Percentiles rank a stretch among this genome's conserved stretches.
Evolutionary conservation across 1,284 basidiomycete species (phyloP).

Genomic region (Moesziomyces antarcticus): DNA sequence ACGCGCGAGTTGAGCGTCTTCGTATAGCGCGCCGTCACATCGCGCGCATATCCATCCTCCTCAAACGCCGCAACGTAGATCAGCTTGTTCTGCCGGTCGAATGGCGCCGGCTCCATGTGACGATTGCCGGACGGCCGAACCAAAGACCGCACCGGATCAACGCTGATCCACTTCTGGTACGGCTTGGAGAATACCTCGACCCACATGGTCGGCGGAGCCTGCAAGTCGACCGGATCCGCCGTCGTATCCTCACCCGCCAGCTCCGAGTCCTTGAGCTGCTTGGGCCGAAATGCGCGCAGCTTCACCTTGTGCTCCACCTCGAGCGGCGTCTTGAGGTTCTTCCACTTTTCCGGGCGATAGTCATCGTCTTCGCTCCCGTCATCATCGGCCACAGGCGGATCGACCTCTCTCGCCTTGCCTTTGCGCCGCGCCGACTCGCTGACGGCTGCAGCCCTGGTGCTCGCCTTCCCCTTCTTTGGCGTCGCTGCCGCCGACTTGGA

Average conservation of each 20-base stretch:
- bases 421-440: constrained; percentile 13
- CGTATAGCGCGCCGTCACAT: constrained; percentile 75
- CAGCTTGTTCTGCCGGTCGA: constrained; percentile 81
- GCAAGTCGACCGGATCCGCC: constrained; percentile 65
- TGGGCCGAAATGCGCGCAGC: constrained; percentile 44
- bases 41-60: constrained; percentile 75
- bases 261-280: constrained; percentile 48
- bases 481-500: constrained; percentile 5
- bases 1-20: constrained; percentile 85
- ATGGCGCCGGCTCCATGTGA: constrained; percentile 79
- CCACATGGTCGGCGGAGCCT: constrained; percentile 90
- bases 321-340: constrained; percentile 42
- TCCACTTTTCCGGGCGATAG: constrained; percentile 53
- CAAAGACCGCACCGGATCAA: constrained; percentile 82
- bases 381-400: constrained; percentile 6
- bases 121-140: constrained; percentile 58
- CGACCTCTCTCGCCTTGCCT: constrained; percentile 30
- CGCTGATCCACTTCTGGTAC: constrained; percentile 89
- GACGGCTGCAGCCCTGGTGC: background rate
- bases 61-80: constrained; percentile 93
- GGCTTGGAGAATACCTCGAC: constrained; percentile 94
- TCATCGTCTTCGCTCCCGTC: constrained; percentile 22
- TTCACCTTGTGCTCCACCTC: constrained; percentile 52
- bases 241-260: constrained; percentile 41
- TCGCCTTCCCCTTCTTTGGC: background rate